Base-by-base conservation (phyloP, 2,329 filamentous ascomycete genomes). In the Mycosphaerella arachidis region DNA sequence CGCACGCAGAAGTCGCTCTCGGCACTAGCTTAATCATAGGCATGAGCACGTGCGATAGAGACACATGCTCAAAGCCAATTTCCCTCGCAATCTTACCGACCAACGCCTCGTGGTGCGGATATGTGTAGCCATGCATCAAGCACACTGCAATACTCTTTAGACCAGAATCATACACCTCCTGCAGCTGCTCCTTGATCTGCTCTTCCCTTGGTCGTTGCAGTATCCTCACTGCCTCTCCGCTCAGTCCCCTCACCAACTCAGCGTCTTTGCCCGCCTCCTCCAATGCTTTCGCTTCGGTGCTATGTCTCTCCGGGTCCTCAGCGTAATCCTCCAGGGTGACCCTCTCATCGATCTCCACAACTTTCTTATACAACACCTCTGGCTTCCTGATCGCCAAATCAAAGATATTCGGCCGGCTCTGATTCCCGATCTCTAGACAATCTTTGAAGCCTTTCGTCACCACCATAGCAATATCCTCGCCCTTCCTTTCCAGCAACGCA, bases 321-420 rank as follows among this genome's bases (percentile, higher is more conserved):
- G 91, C 90, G 68, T 95, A 96, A 71, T 96, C 91, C 72, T 97
- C 92, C 10, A 96, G 77, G 0, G 92, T 96, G 3, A 97, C 91
- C 40, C 92, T 82, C 80, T 97, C 92, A 63, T 95, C 89, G 46
- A 97, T 82, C 77, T 97, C 92, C n/a, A 96, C 80, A 0, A 97
- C 91, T 53, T 81, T 81, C 70, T 91, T 86, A 72, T 96, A 96
- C 6, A 97, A 78, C 7, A 95, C 89, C 66, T 96, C 91, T 0
- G 92, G 92, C 72, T 93, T 92, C 66, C 83, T 81, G 67, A 97
- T 96, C 18, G 89, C 90, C 50, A 97, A 79, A 71, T 96, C 92
- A 70, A 97, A 97, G 67, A 97, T 96, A 72, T 88, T 88, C 20
- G 92, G 92, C 51, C 92, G 82, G 16, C 88, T 90, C 78, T 97